Evolutionary conservation across 176 grass and related monocot species (phyloP), one percentile per base, ranked within the genome.

Genomic region (Phoenix roebelenii): DNA sequence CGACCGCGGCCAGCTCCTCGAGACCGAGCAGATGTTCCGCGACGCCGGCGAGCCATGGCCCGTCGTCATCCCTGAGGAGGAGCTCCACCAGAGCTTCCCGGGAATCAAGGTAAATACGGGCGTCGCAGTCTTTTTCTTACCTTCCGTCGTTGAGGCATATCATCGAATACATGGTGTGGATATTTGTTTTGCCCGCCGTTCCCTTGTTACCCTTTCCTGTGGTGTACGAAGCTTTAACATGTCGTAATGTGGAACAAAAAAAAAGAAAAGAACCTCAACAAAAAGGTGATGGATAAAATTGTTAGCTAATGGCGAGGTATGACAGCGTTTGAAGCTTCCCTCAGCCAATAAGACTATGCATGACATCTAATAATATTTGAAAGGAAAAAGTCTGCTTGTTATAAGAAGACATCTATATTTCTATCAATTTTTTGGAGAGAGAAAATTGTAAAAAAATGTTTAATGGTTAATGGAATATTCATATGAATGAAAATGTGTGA

Each of bases 1-100:
- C 48, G 62, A 75, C 48, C 71, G 81, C 2, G 92, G 92, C 6
- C 77, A 72, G 25, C 67, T 97, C 28, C 82, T 91, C 5, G 87
- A 97, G 72, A 97, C 81, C 1, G 81, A 97, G 60, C 84, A 91
- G 70, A 83, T 97, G 77, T 97, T 91, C 77, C 81, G 92, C 23
- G 84, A 91, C 0, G 92, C 75, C 2, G 87, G 92, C 20, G 87
- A 91, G 61, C 54, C 71, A 17, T 97, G 92, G 92, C 92, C 92
- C 4, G 81, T 97, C 7, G 23, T 97, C 61, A 92, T 92, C 50
- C 93, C 84, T 2, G 76, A 76, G 22, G 76, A 97, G 58, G 93
- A 97, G 87, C 76, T 97, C 22, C 17, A 23, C 66, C 83, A 85
- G 76, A 73, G 77, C 7, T 88, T 88, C 82, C 84, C 81, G 4